These are phyloP conservation scores for Lactifluus hygrophoroides DNA, from an alignment of 768 basidiomycete species.

Conservation along the genomic window DNA sequence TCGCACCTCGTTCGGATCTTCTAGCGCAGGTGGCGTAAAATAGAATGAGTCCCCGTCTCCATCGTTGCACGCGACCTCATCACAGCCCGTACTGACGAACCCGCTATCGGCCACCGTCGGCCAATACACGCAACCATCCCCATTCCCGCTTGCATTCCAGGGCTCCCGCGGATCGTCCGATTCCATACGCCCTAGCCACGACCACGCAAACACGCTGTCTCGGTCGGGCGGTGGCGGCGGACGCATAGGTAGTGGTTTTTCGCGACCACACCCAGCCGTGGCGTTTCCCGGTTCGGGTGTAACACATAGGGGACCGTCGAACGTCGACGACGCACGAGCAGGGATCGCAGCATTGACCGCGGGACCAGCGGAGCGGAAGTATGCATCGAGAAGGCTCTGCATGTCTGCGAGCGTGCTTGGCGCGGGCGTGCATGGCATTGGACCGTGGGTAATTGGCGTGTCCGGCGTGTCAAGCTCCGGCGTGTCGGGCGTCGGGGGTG, in stretches of 20 bases:
- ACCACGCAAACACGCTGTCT: slow-evolving; percentile 20
- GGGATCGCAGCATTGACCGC: not conserved
- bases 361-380: slow-evolving; percentile 11
- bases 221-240: slow-evolving; percentile 16
- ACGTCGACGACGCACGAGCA: slow-evolving; percentile 19
- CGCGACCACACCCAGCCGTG: not conserved
- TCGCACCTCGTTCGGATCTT: slow-evolving; percentile 17
- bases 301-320: slow-evolving; percentile 12
- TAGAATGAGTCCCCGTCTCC: slow-evolving; percentile 12
- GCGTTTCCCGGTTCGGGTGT: not conserved
- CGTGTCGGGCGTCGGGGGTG: not conserved
- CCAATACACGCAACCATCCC: not conserved
- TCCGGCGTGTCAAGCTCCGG: slow-evolving; percentile 4
- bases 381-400: slow-evolving; percentile 20
- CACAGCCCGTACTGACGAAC: slow-evolving; percentile 5
- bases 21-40: slow-evolving; percentile 5
- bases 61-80: not conserved
- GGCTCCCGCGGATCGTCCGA: slow-evolving; percentile 9
- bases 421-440: slow-evolving; percentile 21
- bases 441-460: slow-evolving; percentile 19
- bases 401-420: slow-evolving; percentile 20
- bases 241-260: slow-evolving; percentile 12
- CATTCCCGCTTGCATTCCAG: not conserved
- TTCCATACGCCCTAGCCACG: slow-evolving; percentile 16
- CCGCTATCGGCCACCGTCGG: slow-evolving; percentile 3